These are phyloP conservation scores for Nakazawaea siamensis DNA, from an alignment of 805 yeast genomes.

Conservation along the genomic window DNA sequence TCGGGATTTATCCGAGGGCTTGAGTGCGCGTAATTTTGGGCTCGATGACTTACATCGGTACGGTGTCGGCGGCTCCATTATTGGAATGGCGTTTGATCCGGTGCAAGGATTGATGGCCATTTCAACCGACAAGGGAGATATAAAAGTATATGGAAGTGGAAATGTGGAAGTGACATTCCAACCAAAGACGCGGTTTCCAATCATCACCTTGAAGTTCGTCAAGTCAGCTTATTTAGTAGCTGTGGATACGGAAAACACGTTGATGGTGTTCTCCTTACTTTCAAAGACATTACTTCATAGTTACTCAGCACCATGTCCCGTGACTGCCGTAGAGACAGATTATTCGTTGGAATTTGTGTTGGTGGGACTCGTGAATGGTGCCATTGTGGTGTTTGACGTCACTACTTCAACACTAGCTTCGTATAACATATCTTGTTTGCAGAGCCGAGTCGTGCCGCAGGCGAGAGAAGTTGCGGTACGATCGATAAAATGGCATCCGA, in stretches of 20 bases:
- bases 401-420: slow-evolving; percentile 68
- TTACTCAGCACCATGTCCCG: slow-evolving; percentile 53
- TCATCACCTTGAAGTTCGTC: slow-evolving; percentile 54
- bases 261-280: slow-evolving; percentile 65
- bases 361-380: slow-evolving; percentile 74
- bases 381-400: slow-evolving; percentile 64
- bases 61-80: slow-evolving; percentile 59
- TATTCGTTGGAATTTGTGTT: slow-evolving; percentile 85
- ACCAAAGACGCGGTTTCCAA: slow-evolving; percentile 38
- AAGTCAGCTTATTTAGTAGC: slow-evolving; percentile 79
- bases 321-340: slow-evolving; percentile 69
- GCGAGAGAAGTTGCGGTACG: slow-evolving; percentile 46
- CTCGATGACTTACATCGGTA: slow-evolving; percentile 28
- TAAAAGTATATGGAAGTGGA: slow-evolving; percentile 79
- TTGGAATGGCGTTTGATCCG: slow-evolving; percentile 75
- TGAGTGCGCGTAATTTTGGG: slow-evolving; percentile 19
- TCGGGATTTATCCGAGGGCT: slow-evolving; percentile 22
- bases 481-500: slow-evolving; percentile 73
- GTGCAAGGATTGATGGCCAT: slow-evolving; percentile 81
- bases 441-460: slow-evolving; percentile 50
- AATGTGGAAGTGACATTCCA: slow-evolving; percentile 66
- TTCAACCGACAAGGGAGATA: slow-evolving; percentile 60
- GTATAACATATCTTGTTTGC: slow-evolving; percentile 62
- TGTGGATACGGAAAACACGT: slow-evolving; percentile 49
- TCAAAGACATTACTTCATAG: slow-evolving; percentile 52